Evolutionary conservation across 495 filamentous ascomycete species (phyloP), one percentile per base, ranked within the genome.

Genomic region (Aspergillus sclerotioniger): DNA sequence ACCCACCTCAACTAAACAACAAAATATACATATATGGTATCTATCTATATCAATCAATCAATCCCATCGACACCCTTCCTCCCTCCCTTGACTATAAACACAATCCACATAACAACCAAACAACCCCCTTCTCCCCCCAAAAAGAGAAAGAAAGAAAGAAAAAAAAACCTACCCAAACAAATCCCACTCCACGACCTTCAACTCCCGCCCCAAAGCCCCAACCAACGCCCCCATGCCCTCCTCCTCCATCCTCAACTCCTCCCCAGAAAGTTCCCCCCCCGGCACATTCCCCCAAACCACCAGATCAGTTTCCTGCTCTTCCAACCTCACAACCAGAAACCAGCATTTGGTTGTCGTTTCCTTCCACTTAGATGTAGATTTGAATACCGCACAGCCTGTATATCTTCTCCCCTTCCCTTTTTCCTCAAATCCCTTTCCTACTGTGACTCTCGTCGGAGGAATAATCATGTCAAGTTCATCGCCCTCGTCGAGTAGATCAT

Each of bases 281-380:
- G 92, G 94, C 32, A 96, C 88, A 75, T 98, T 98, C 68, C 96
- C 82, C 29, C 90, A 90, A 55, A 96, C 84, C 25, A 96, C 68
- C n/a, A 98, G 67, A 75, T 98, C 94, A 13, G 94, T 93, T 60
- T 74, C 75, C 71, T 95, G 81, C 61, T 83, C 76, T 71, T 82
- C 82, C 25, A 98, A 76, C 29, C 94, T 75, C 29, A 97, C 76
- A 48, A 97, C 74, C 43, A 80, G 52, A 61, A 71, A 77, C 55
- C 71, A 68, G 37, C 72, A 71, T 3, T 60, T 69, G 45, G 69
- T 39, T 55, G 52, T 70, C 3, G 65, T 25, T 25, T 41, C 62
- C 19, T 9, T 17, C 21, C 15, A n/a, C 39, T 25, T 8, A 10
- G 44, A 0, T 35, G 41, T 8, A 53, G 67, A 65, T 43, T 61